Evolutionary conservation across 208 protist genomes (phyloP).

Genomic region (Trypanosoma vivax): DNA sequence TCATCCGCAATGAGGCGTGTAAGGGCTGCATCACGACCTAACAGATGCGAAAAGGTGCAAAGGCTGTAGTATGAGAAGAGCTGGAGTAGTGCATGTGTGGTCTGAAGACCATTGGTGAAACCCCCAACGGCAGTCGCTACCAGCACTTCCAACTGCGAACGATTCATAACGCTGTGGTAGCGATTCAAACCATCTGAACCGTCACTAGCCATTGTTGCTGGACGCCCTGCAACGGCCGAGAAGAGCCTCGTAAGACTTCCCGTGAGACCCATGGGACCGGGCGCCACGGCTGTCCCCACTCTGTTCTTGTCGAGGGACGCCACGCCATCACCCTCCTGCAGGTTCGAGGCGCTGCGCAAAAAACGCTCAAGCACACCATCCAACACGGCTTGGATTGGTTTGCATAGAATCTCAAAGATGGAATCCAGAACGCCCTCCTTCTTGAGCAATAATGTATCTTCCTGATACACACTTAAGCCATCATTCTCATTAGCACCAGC

Average conservation of each 20-base stretch:
- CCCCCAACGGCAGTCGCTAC: conserved; percentile 28
- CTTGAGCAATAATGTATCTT: neutral
- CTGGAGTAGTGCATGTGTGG: conserved; percentile 46
- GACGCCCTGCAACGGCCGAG: conserved; percentile 19
- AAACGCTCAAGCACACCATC: conserved; percentile 61
- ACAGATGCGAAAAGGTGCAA: conserved; percentile 47
- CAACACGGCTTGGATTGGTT: conserved; percentile 55
- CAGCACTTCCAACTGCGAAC: conserved; percentile 47
- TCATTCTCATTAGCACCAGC: neutral
- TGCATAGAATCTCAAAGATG: conserved; percentile 63
- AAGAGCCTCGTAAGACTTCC: conserved; percentile 22
- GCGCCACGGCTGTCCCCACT: neutral
- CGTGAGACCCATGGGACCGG: conserved; percentile 22
- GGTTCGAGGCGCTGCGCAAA: conserved; percentile 23
- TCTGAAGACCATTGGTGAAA: conserved; percentile 37
- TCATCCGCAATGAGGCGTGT: conserved; percentile 43
- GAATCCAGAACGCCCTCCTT: conserved; percentile 34
- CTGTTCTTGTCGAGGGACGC: no score
- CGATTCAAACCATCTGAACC: conserved; percentile 16
- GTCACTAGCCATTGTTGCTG: conserved; percentile 2
- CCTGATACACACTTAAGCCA: conserved; percentile 2
- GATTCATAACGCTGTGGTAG: conserved; percentile 43
- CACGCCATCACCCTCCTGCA: conserved; percentile 17
- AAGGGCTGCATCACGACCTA: conserved; percentile 39
- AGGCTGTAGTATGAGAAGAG: conserved; percentile 68